Evolutionary conservation across 495 filamentous ascomycete genomes (phyloP), one percentile per base, ranked within the genome.

Genomic region (Lophium mytilinum): DNA sequence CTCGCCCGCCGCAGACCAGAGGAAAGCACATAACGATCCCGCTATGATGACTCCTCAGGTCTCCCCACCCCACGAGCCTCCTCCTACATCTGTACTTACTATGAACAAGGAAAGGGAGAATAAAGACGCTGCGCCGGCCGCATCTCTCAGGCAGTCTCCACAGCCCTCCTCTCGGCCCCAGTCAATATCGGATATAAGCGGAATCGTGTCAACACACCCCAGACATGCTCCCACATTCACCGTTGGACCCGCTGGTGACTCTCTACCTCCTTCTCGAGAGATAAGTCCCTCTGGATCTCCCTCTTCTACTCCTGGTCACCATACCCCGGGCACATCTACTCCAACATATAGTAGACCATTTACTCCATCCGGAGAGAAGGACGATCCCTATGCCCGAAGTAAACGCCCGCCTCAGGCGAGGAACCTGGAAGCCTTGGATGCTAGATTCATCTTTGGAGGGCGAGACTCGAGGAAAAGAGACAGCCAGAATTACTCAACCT

Each of bases 321-420:
- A 61, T 37, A 58, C 58, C 9, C 52, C 64, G 18, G 64, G 64
- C 17, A 56, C 63, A 33, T 76, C 79, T 10, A 75, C 76, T 19
- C 66, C 72, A 18, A 64, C 63, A 1, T 61, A 62, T 49, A 55
- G 54, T 33, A 55, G 84, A 30, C 83, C 89, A 15, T 87, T 88
- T 57, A 90, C 88, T 40, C 91, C 89, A 4, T 75, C 82, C 10
- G 89, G 86, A 15, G 90, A 95, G 36, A 81, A 74, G 21, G 88
- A 95, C 69, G 90, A 97, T 66, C 90, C 92, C 8, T 95, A 95
- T 69, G 86, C 89, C 14, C 85, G 88, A 54, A 85, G 80, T 66
- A 91, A 85, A 64, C 84, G 91, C 15, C 83, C 83, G 19, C 83
- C 84, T 4, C 89, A 88, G 62, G 72, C 81, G 19, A 83, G 80